Evolutionary conservation across 495 filamentous ascomycete genomes (phyloP).

Genomic region (Penicillium cosmopolitanum): DNA sequence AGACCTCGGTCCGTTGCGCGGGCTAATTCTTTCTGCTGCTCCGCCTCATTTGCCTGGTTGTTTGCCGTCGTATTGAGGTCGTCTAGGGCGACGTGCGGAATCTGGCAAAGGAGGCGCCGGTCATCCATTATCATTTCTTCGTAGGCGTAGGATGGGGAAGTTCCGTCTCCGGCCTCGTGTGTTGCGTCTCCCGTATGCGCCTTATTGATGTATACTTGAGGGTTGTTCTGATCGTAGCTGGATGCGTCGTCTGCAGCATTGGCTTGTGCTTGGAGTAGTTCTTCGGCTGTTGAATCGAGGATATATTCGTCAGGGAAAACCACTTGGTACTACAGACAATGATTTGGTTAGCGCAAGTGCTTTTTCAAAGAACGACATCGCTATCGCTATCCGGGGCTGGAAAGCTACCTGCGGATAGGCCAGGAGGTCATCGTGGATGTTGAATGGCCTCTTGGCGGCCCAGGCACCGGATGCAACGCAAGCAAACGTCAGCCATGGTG

Average conservation of each 20-base stretch:
- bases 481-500: constrained; percentile 36
- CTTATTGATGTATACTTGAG: constrained; percentile 33
- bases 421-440: constrained; percentile 86
- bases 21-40: constrained; percentile 82
- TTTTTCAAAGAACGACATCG: background rate
- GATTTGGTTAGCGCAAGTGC: background rate
- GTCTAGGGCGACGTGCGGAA: constrained; percentile 67
- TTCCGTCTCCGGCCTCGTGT: background rate
- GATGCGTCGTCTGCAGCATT: constrained; percentile 17
- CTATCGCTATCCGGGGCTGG: background rate
- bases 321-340: constrained; percentile 71
- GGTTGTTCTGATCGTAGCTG: constrained; percentile 20
- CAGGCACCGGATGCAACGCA: constrained; percentile 46
- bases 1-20: constrained; percentile 83
- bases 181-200: constrained; percentile 16
- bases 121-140: constrained; percentile 67
- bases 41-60: constrained; percentile 58
- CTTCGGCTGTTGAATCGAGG: constrained; percentile 68
- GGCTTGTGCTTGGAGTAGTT: constrained; percentile 52
- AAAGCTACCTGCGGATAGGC: constrained; percentile 83
- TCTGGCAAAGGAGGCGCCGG: constrained; percentile 79
- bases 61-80: constrained; percentile 57
- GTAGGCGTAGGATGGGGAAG: constrained; percentile 30
- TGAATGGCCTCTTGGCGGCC: constrained; percentile 66
- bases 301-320: constrained; percentile 76